Percentiles rank a stretch among this genome's conserved stretches.
These are phyloP conservation scores for Catharanthus roseus DNA, from an alignment of 257 asterid species.

Conservation along the genomic window DNA sequence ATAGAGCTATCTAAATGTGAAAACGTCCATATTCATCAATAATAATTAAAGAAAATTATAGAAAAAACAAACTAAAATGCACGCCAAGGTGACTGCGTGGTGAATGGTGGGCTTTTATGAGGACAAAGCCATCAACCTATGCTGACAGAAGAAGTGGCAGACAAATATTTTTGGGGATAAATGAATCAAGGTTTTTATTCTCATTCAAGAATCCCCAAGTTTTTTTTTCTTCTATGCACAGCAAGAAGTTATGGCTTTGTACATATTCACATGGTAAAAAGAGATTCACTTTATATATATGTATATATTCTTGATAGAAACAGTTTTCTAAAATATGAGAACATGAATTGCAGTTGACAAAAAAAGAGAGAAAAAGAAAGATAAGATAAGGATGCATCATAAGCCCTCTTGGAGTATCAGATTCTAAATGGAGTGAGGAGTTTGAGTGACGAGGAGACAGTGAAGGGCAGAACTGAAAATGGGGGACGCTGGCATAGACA, in stretches of 20 bases:
- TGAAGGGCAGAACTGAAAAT: too few species aligned
- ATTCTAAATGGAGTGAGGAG: neutral
- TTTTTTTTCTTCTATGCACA: neutral
- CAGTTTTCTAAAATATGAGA: neutral
- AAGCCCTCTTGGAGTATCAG: neutral
- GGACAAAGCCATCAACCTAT: neutral
- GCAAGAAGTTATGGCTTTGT: neutral
- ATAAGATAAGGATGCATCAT: conserved; percentile 1
- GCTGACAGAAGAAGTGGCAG: neutral
- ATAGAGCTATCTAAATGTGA: too few species aligned
- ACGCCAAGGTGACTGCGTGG: too few species aligned
- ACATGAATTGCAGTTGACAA: neutral
- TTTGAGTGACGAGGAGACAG: neutral
- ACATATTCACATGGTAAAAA: neutral
- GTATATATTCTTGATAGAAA: neutral
- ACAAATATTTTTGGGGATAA: neutral
- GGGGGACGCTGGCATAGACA: too few species aligned
- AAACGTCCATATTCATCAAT: too few species aligned
- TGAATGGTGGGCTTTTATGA: neutral
- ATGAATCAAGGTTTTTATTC: neutral
- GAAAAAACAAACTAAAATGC: too few species aligned
- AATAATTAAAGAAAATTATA: too few species aligned
- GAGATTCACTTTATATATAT: neutral
- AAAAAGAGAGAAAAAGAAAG: neutral
- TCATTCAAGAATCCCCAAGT: neutral